Base-by-base conservation (phyloP, 2,329 filamentous ascomycete genomes). In the Massarina eburnea region DNA sequence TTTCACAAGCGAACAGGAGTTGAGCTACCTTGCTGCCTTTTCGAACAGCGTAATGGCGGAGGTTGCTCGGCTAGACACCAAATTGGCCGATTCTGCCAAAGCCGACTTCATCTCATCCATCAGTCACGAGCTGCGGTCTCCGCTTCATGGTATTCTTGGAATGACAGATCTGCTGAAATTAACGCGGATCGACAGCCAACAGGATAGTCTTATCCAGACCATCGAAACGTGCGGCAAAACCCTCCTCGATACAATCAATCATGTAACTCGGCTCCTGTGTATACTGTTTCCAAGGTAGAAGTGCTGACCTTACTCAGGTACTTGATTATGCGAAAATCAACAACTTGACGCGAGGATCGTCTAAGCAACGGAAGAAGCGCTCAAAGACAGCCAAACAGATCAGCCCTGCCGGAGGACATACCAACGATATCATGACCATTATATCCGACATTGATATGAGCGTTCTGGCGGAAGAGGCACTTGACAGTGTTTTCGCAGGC, bases 81-180 rank as follows among this genome's bases (percentile, higher is more conserved):
- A 66, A 18, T 44, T 65, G 8, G 67, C 68, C 14, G 67, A 71
- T 39, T 57, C 60, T 38, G 79, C 80, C 33, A 83, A 83, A 58
- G 76, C 76, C 1, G 80, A 83, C 45, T 78, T 83, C 27, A 74
- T 85, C 7, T 78, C 79, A 0, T 83, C 78, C 1, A 76, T 85
- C 5, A 82, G 78, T 3, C 82, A 85, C 55, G 82, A 85, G 57
- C 65, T 85, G 12, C 73, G 82, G 4, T 82, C 78, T 2, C 82
- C 82, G 0, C 67, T 85, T 0, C 82, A 85, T 44, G 82, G 82
- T 2, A 77, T 85, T 24, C 65, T 85, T 0, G 76, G 79, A 0
- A 66, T 66, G 54, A 63, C 58, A 7, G 67, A 69, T 45, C 43
- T 70, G 7, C 49, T 70, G 3, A 63, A 64, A 38, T 63, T 66